Base-by-base conservation (phyloP, 768 basidiomycete species). In the Pulveroboletus sp. region DNA sequence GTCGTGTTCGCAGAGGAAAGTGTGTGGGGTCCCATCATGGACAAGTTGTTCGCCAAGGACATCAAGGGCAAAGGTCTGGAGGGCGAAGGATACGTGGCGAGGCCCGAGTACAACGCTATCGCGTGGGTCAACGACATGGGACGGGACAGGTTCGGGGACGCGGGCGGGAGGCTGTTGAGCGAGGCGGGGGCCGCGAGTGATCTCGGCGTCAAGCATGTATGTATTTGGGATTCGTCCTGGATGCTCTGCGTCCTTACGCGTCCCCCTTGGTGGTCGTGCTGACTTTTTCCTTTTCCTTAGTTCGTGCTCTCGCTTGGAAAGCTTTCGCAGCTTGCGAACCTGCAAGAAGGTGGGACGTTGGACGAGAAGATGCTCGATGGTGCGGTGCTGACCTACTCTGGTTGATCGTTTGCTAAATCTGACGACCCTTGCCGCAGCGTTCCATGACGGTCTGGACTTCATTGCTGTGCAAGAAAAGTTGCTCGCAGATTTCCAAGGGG, bases 261-360 rank as follows among this genome's bases (percentile, higher is more conserved):
- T 45, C 9, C 30, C n/a, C 37, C 14, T 27, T 41, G 10, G 12
- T 35, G 8, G n/a, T 11, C 20, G 45, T 17, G 46, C 49, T 60
- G 16, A 58, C 35, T 32, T 47, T 27, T 43, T 16, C 17, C 37
- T 48, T 11, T 24, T 42, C 38, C 30, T 43, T 59, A 98, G 94
- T 73, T 97, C 39, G 85, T 91, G 80, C 79, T 94, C 47, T 93
- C 92, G 61, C 81, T 97, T 23, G 90, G 90, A 19, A 97, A 97
- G 67, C 78, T 98, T 11, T 73, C 86, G 0, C 82, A 89, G 59
- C 73, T 96, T 13, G 88, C 88, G 7, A 71, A 77, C 44, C 58
- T 75, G 54, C 71, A 76, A 51, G 85, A 84, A 56, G 53, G 54
- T 26, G 66, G 63, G 14, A 49, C 69, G 2, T 49, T 70, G 14